Base-by-base conservation (phyloP, 192 early-diverging fungal genomes). In the Coemansia sp. region DNA sequence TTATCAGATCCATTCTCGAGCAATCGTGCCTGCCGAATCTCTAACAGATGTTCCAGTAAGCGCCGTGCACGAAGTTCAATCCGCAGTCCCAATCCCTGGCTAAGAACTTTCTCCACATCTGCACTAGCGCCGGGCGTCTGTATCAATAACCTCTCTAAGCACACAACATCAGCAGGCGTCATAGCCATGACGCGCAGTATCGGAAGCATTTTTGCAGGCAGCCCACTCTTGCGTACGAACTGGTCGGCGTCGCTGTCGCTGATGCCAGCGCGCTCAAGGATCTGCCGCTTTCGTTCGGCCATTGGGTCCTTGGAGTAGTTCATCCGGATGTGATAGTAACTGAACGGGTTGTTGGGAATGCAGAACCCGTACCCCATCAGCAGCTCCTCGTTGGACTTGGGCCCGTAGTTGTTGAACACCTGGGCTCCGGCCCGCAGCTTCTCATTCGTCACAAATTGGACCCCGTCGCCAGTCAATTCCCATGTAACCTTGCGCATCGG, bases 301-400 rank as follows among this genome's bases (percentile, higher is more conserved):
- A 67, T 81, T 64, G 37, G 89, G 85, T 81, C 90, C 37, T 65
- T 69, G 38, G 81, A 67, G 66, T 87, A 87, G 79, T 90, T 90
- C 16, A 89, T 71, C 54, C 86, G 86, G 44, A 91, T 59, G 18
- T 78, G 77, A 54, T 88, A 85, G 64, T 81, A 71, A 64, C 86
- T 87, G 66, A 84, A 74, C 48, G 77, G 78, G 49, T 91, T 91
- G 40, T 66, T 52, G 64, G 81, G 72, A 6, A 87, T 73, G 63
- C 89, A 90, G 67, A 91, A 91, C 11, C 89, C 90, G 64, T 90
- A 91, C 3, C 89, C 88, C 37, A 87, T 39, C 58, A 91, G 81
- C 79, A 86, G 76, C 74, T 90, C 90, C 84, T 91, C 89, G 65
- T 91, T 91, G 6, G 88, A 86, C 77, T 91, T 91, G 41, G 88